Evolutionary conservation across 2,329 filamentous ascomycete species (phyloP).

Genomic region (Tolypocladium endophyticum): DNA sequence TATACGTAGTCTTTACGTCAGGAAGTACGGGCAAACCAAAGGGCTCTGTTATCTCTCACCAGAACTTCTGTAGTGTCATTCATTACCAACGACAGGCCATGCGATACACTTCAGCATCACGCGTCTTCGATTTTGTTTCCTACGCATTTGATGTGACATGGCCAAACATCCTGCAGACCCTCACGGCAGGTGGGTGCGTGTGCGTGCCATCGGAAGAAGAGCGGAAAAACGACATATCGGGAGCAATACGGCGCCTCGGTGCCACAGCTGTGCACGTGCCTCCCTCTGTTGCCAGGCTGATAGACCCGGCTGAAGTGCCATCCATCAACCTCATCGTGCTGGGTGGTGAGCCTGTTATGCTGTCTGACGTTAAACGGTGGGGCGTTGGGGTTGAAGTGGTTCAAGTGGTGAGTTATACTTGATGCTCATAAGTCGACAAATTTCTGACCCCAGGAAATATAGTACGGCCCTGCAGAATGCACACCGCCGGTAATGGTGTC

Average conservation of each 20-base stretch:
- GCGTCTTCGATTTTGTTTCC: conserved; percentile 5
- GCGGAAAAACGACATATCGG: conserved; percentile 1
- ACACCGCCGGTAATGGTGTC: not conserved
- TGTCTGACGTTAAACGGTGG: not conserved
- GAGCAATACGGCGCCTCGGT: not conserved
- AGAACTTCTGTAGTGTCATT: conserved; percentile 3
- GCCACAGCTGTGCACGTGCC: not conserved
- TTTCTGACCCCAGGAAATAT: not conserved
- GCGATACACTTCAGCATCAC: not conserved
- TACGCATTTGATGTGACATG: conserved; percentile 7
- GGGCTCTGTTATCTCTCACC: conserved; percentile 8
- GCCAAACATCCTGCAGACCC: conserved; percentile 1
- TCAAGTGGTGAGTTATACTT: not conserved
- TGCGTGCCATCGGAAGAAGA: conserved; percentile 5
- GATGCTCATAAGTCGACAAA: too few relatives aligned
- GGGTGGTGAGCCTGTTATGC: not conserved
- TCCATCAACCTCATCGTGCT: not conserved
- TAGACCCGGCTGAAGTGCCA: not conserved
- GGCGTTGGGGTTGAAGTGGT: not conserved
- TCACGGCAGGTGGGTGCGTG: conserved; percentile 6
- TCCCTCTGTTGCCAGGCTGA: not conserved
- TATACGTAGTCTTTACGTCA: conserved; percentile 9
- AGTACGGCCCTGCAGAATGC: not conserved
- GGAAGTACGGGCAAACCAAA: conserved; percentile 11
- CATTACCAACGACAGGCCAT: not conserved